These are phyloP conservation scores for Talaromyces trachyspermus DNA, from an alignment of 495 filamentous ascomycete genomes.

Conservation along the genomic window DNA sequence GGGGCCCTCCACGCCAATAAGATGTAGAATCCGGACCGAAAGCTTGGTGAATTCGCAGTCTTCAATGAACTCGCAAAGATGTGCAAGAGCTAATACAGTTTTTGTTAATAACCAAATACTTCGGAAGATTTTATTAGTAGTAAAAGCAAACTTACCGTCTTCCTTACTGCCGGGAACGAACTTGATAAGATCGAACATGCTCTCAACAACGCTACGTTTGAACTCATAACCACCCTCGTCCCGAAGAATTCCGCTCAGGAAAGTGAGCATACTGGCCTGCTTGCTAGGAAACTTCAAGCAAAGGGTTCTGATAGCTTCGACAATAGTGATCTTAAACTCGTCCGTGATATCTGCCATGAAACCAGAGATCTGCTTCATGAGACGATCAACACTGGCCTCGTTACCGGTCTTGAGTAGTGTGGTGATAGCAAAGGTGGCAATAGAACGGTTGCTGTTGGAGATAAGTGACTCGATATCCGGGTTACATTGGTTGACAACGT, in stretches of 20 bases:
- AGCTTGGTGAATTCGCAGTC: constrained; percentile 99
- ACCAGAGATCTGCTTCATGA: constrained; percentile 97
- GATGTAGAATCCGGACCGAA: constrained; percentile 87
- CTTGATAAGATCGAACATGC: constrained; percentile 99
- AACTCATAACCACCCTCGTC: constrained; percentile 99
- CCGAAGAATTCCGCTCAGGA: constrained; percentile 87
- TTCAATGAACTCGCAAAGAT: constrained; percentile 98
- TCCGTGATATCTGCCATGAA: constrained; percentile 98
- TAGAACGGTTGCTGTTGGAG: constrained; percentile 92
- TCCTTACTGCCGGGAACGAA: constrained; percentile 98
- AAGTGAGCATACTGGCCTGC: constrained; percentile 94
- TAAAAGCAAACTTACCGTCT: constrained; percentile 50
- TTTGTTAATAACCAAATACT: constrained; percentile 8
- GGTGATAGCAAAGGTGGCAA: constrained; percentile 97
- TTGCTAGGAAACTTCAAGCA: constrained; percentile 98
- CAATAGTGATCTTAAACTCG: constrained; percentile 99
- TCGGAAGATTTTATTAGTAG: constrained; percentile 2
- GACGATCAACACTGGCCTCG: constrained; percentile 88
- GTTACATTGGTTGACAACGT: constrained; percentile 88
- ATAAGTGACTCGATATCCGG: constrained; percentile 95
- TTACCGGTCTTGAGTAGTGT: constrained; percentile 97
- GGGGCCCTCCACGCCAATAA: constrained; percentile 89
- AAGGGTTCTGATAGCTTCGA: constrained; percentile 92
- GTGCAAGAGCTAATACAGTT: constrained; percentile 60
- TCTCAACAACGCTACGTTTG: constrained; percentile 95